Evolutionary conservation across 169 alveolate species (phyloP).

Genomic region (Babesia divergens): DNA sequence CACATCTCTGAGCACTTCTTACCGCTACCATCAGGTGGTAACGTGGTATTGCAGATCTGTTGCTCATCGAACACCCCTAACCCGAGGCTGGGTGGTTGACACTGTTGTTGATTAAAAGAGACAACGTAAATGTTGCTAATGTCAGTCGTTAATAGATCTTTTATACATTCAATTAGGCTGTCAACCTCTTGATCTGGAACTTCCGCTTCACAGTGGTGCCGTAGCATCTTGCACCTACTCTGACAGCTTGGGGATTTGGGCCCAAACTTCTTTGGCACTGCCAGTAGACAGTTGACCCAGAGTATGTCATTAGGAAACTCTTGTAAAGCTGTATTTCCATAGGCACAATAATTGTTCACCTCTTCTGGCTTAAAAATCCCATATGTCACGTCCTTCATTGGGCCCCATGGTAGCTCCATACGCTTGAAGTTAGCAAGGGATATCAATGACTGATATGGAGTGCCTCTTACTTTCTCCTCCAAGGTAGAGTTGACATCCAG

Average conservation of each 20-base stretch:
- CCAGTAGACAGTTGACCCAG: conserved; percentile 27
- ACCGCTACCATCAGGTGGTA: background rate
- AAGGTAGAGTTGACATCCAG: background rate
- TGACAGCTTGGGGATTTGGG: background rate
- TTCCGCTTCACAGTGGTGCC: conserved; percentile 12
- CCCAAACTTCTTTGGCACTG: background rate
- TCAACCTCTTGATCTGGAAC: background rate
- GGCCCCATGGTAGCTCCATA: conserved; percentile 34
- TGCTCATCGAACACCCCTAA: background rate
- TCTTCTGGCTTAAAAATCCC: conserved; percentile 18
- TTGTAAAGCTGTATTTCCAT: conserved; percentile 16
- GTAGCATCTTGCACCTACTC: background rate
- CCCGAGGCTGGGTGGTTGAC: background rate
- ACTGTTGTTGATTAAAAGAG: background rate
- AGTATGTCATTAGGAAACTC: conserved; percentile 9
- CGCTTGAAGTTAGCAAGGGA: conserved; percentile 31
- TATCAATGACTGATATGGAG: conserved; percentile 14
- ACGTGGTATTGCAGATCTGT: background rate
- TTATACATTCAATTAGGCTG: conserved; percentile 6
- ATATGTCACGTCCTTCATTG: conserved; percentile 28
- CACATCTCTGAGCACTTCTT: background rate
- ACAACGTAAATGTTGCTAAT: conserved; percentile 4
- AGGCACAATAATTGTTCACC: conserved; percentile 46
- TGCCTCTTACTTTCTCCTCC: background rate
- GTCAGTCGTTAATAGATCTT: background rate